Evolutionary conservation across 371 early-diverging fungal species (phyloP).

Genomic region (Caulochytrium protostelioides): DNA sequence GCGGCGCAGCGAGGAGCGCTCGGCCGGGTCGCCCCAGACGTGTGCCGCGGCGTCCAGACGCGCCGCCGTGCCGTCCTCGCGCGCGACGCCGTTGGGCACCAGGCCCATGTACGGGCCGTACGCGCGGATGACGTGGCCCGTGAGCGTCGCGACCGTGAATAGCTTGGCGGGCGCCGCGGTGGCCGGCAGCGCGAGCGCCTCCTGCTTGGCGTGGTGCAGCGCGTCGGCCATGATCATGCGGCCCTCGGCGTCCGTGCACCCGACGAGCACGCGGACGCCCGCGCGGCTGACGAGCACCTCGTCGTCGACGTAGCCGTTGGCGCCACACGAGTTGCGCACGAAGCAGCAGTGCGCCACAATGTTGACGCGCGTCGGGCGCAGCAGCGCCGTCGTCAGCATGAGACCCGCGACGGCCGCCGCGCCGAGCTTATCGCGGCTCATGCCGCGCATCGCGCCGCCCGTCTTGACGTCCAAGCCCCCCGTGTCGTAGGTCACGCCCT

Average conservation of each 20-base stretch:
- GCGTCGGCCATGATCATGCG: conserved; percentile 62
- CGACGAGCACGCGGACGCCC: conserved; percentile 58
- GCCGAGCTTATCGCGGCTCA: conserved; percentile 80
- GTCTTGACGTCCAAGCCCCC: conserved; percentile 74
- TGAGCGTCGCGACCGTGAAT: conserved; percentile 69
- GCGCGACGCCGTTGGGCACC: conserved; percentile 61
- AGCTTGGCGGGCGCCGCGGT: conserved; percentile 28
- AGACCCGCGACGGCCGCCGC: conserved; percentile 69
- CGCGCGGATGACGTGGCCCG: conserved; percentile 62
- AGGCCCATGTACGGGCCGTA: conserved; percentile 53
- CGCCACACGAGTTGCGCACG: conserved; percentile 61
- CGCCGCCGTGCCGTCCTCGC: conserved; percentile 31
- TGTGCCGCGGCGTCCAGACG: conserved; percentile 48
- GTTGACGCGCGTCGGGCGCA: conserved; percentile 42
- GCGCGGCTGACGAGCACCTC: conserved; percentile 56
- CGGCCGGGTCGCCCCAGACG: conserved; percentile 56
- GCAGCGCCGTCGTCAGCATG: conserved; percentile 39
- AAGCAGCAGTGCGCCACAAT: conserved; percentile 48
- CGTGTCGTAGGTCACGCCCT: conserved; percentile 77
- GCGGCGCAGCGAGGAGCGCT: conserved; percentile 55
- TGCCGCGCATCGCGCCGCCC: conserved; percentile 65
- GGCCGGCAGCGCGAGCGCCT: conserved; percentile 24
- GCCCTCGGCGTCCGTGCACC: conserved; percentile 80
- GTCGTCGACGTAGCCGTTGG: conserved; percentile 58
- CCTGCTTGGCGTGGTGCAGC: conserved; percentile 51